Percentiles rank a stretch among this genome's conserved stretches.
Conservation (phyloP, 306 rosid genomes). For the Prunus dulcis region DNA sequence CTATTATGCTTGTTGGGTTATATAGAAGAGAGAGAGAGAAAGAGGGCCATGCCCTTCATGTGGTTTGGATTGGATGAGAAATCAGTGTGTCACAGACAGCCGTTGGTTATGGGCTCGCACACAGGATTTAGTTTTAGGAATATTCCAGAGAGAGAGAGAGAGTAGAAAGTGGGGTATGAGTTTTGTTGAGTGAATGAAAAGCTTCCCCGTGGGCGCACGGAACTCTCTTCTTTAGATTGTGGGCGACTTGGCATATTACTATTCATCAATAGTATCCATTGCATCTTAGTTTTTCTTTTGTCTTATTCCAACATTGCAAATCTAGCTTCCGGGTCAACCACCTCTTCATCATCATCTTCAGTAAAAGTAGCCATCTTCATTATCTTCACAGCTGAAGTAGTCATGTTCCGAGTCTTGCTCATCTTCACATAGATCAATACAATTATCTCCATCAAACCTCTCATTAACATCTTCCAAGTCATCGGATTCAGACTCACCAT, state of each 20-base stretch:
- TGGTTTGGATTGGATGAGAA: not conserved
- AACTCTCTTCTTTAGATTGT: not conserved
- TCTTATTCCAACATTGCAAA: too few relatives aligned
- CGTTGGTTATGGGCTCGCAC: not conserved
- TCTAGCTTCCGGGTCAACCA: too few relatives aligned
- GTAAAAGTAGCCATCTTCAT: too few relatives aligned
- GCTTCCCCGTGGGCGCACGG: not conserved
- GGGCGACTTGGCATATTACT: not conserved
- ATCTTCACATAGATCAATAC: too few relatives aligned
- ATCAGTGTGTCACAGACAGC: not conserved
- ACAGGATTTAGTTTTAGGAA: not conserved
- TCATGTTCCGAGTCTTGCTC: too few relatives aligned
- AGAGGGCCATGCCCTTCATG: not conserved
- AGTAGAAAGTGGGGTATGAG: too few relatives aligned
- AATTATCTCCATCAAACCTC: too few relatives aligned
- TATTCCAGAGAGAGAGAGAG: too few relatives aligned
- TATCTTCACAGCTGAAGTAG: too few relatives aligned
- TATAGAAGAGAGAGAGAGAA: conserved; percentile 17
- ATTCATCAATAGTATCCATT: not conserved
- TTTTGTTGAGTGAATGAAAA: not conserved
- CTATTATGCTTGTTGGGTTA: not conserved
- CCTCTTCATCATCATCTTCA: too few relatives aligned
- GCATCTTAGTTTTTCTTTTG: too few relatives aligned
- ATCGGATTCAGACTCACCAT: not conserved
- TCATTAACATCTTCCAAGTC: too few relatives aligned